Percentiles rank a stretch among this genome's conserved stretches.
phyloP scores from a whole-genome alignment of 1,139 yeast genomes.

The Nakaseomyces kungkrabaensis region DNA sequence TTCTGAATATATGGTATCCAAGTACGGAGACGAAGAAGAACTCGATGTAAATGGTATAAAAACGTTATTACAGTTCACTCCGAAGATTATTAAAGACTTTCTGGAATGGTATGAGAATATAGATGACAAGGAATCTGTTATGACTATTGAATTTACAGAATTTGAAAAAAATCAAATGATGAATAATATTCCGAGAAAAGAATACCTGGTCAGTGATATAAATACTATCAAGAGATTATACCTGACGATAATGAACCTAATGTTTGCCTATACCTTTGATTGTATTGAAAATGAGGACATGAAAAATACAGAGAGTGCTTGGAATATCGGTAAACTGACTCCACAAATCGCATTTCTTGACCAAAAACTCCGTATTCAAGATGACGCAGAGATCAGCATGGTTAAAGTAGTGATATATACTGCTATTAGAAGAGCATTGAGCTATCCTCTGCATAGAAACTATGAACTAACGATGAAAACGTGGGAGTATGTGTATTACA shows the following conservation, averaged over 20 bases:
- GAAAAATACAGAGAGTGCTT: conserved; percentile 76
- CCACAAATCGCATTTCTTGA: conserved; percentile 75
- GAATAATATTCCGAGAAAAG: conserved; percentile 50
- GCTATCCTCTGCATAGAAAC: conserved; percentile 73
- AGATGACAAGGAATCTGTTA: conserved; percentile 21
- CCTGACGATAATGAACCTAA: conserved; percentile 49
- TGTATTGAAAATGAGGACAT: conserved; percentile 68
- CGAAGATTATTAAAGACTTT: conserved; percentile 38
- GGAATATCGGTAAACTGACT: conserved; percentile 81
- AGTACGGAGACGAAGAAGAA: conserved; percentile 42
- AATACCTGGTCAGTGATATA: conserved; percentile 41
- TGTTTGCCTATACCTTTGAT: conserved; percentile 72
- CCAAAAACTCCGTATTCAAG: conserved; percentile 37
- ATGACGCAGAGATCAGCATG: conserved; percentile 27
- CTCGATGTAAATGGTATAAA: conserved; percentile 42
- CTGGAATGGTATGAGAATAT: conserved; percentile 41
- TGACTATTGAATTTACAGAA: conserved; percentile 42
- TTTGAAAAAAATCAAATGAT: conserved; percentile 59
- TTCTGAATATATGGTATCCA: conserved; percentile 63
- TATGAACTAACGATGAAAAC: conserved; percentile 48
- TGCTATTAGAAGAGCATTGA: conserved; percentile 58
- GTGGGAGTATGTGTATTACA: conserved; percentile 67
- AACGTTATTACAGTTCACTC: conserved; percentile 47
- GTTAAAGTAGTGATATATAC: conserved; percentile 49
- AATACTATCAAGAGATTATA: conserved; percentile 37